Base-by-base conservation (phyloP, 331 rosid genomes). In the Prunus yedoensis region DNA sequence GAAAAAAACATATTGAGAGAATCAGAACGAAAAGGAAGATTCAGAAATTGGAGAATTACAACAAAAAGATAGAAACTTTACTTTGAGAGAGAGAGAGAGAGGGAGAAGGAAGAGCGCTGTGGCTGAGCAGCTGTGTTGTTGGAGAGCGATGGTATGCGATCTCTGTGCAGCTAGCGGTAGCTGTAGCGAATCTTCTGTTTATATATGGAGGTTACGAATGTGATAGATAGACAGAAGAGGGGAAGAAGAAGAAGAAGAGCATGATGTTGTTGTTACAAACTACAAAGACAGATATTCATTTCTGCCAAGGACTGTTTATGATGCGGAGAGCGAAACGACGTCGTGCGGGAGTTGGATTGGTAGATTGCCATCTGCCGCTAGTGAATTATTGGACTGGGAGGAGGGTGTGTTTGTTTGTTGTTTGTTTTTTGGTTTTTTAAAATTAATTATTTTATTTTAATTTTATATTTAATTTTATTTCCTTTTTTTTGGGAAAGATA, bases 121-220 rank as follows among this genome's bases (percentile, higher is more conserved):
- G 21, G 74, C n/a, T 27, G 18, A 17, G 58, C 43, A 50, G 28
- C 16, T 0, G 41, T 0, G 10, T 15, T n/a, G 7, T 5, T 38
- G 47, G 50, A 9, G 6, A 46, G 27, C 30, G 47, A 35, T 12
- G 51, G 15, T 7, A 30, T 41, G 38, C 28, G 51, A 74, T 61
- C 77, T 74, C 77, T 7, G 17, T 28, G 77, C 50, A 74, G 49
- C 70, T 74, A 0, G 49, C 16, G 10, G 23, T 74, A 49, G 69
- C 46, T 6, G 25, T 18, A 47, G 60, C 25, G 2, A 61, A 47
- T 32, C 64, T 53, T 16, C 5, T 47, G 43, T 49, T 13, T 49
- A 49, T 49, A 49, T 53, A 27, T 7, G 21, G 49, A 32, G 68
- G 58, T 45, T 23, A 17, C 2, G 30, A 59, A 73, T 20, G 53